Base-by-base conservation (phyloP, 176 grass and related monocot species). In the Bromus sterilis region DNA sequence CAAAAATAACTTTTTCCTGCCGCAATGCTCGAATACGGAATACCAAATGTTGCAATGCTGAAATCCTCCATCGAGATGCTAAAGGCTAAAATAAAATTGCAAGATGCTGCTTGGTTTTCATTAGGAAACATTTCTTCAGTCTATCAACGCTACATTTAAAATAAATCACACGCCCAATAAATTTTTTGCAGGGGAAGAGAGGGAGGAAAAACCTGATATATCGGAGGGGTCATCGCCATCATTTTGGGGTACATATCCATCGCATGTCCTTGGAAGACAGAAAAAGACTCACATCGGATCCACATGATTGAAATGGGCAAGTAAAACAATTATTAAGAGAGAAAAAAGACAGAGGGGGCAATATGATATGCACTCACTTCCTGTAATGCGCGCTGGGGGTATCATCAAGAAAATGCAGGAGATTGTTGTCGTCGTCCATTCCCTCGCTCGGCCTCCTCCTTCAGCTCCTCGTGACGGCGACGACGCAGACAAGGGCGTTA, bases 351-450 rank as follows among this genome's bases (percentile, higher is more conserved):
- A 51, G 28, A 75, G 16, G 4, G 33, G 1, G 11, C 26, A 69
- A 7, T 11, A 53, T 34, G 0, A 20, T 43, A 9, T 18, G 40
- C 0, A 28, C 68, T 30, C 30, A 89, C 88, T 51, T 82, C 5
- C 79, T 82, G 66, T 89, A 82, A 86, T 89, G 78, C 14, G 74
- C 44, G 11, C 60, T 89, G 8, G 79, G 88, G 18, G 74, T 89
- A 39, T 89, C 79, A 30, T 89, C 79, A 36, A 86, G 88, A 58
- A 89, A 89, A 82, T 86, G 83, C 79, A 89, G 29, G 21, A 89
- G 88, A 46, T 9, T 46, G 77, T 82, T 82, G 57, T 89, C 77
- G 20, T 5, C 79, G 43, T 89, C 83, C 83, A 89, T 89, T 59
- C 21, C 58, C 68, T 33, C 28, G 16, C 31, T 56, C 70, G 30